A percentile compares a stretch with the other conserved stretches of the same genome.
These are phyloP conservation scores for Pseudogymnoascus sp. DNA, from an alignment of 2,329 filamentous ascomycete species.

Conservation along the genomic window DNA sequence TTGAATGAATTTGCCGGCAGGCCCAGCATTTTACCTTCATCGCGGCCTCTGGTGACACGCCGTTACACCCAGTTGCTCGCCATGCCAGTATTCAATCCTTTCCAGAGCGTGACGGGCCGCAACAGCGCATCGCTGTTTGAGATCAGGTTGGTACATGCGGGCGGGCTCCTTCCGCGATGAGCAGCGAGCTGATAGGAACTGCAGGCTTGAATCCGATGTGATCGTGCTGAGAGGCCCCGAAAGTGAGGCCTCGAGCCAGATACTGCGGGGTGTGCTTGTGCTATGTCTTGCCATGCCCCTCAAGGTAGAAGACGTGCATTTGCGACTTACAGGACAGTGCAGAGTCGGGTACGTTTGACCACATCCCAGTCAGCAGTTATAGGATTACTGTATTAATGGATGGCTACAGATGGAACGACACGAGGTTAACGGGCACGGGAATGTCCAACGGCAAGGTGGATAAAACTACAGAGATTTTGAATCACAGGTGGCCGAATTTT, in stretches of 20 bases:
- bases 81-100: conserved; percentile 30
- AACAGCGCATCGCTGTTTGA: conserved; percentile 30
- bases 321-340: conserved; percentile 64
- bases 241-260: conserved; percentile 67
- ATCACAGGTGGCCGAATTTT: conserved; percentile 64
- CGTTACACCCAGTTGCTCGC: neutral
- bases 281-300: conserved; percentile 64
- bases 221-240: conserved; percentile 71
- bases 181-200: conserved; percentile 12
- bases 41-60: neutral
- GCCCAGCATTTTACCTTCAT: neutral
- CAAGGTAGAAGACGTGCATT: conserved; percentile 64
- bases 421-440: conserved; percentile 48
- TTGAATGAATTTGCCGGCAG: conserved; percentile 3
- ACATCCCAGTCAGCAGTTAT: neutral
- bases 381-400: neutral
- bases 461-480: conserved; percentile 53
- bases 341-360: conserved; percentile 54
- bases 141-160: conserved; percentile 26
- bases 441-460: conserved; percentile 54
- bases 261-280: conserved; percentile 66
- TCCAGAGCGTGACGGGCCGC: conserved; percentile 27
- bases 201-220: conserved; percentile 69
- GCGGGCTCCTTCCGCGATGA: conserved; percentile 4
- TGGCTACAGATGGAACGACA: conserved; percentile 43